A percentile compares a stretch with the other conserved stretches of the same genome.
phyloP scores from a whole-genome alignment of 495 filamentous ascomycete genomes.

The Annulohypoxylon nitens region DNA sequence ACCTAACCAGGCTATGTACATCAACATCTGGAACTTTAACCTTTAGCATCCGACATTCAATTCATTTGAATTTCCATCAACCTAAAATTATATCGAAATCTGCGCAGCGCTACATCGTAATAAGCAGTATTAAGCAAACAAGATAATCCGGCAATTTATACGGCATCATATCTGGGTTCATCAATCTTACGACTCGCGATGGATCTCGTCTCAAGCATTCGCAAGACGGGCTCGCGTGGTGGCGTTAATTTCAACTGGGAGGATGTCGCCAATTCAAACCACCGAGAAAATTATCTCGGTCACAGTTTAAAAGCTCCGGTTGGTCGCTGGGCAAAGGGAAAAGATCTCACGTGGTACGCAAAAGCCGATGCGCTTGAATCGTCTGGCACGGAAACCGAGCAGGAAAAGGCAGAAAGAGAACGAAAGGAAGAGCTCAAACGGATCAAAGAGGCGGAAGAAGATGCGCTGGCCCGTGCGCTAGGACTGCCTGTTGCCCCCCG shows the following conservation, averaged over 20 bases:
- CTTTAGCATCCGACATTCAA: not conserved
- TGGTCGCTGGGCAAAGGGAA: conserved; percentile 93
- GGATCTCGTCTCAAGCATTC: conserved; percentile 93
- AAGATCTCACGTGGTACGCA: conserved; percentile 90
- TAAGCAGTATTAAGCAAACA: not conserved
- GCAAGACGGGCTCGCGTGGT: conserved; percentile 94
- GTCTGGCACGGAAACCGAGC: conserved; percentile 67
- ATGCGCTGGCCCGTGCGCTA: conserved; percentile 84
- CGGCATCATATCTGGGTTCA: not conserved
- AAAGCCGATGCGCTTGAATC: conserved; percentile 69
- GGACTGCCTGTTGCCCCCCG: conserved; percentile 77
- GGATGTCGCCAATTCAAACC: conserved; percentile 85
- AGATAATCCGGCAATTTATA: not conserved
- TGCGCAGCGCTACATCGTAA: not conserved
- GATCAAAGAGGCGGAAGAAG: conserved; percentile 93
- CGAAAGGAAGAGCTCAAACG: conserved; percentile 82
- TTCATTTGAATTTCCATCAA: conserved; percentile 10
- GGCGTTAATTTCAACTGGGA: conserved; percentile 97
- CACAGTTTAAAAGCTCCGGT: conserved; percentile 97
- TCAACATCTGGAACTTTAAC: not conserved
- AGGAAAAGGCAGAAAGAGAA: conserved; percentile 71
- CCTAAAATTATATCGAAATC: not conserved
- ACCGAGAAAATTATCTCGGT: conserved; percentile 97
- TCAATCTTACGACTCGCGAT: conserved; percentile 62
- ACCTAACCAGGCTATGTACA: not conserved